These are phyloP conservation scores for Acanthamoeba healyi DNA, from an alignment of 208 protist species.

Conservation along the genomic window DNA sequence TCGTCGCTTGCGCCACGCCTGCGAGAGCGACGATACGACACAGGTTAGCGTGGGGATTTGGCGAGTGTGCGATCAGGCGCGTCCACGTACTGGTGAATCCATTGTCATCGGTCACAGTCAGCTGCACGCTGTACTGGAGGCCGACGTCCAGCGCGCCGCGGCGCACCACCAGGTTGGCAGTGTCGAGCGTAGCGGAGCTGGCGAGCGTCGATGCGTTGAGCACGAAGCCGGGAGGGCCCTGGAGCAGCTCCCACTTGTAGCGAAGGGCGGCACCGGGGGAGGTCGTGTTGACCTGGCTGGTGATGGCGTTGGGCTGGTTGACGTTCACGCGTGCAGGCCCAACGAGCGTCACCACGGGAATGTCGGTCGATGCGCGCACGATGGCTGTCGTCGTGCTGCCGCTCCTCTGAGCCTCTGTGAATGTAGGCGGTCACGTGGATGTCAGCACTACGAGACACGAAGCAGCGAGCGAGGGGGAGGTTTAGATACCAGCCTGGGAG, in stretches of 20 bases:
- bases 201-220: neutral
- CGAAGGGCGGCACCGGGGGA: neutral
- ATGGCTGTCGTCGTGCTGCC: neutral
- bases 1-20: neutral
- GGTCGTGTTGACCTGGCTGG: neutral
- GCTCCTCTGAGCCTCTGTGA: neutral
- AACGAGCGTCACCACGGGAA: neutral
- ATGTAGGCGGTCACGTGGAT: no score
- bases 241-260: neutral
- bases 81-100: neutral
- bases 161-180: neutral
- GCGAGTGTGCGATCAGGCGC: no score
- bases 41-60: no score
- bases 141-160: neutral
- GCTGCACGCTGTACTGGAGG: neutral
- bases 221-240: neutral
- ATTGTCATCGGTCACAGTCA: neutral
- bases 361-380: neutral
- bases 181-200: neutral
- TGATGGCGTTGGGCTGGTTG: neutral
- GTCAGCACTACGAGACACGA: no score
- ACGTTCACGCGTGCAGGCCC: neutral
- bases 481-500: neutral
- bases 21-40: no score
- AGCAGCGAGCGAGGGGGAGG: no score